These are phyloP conservation scores for Apiospora pterosperma DNA, from an alignment of 2,329 filamentous ascomycete genomes.

Conservation along the genomic window DNA sequence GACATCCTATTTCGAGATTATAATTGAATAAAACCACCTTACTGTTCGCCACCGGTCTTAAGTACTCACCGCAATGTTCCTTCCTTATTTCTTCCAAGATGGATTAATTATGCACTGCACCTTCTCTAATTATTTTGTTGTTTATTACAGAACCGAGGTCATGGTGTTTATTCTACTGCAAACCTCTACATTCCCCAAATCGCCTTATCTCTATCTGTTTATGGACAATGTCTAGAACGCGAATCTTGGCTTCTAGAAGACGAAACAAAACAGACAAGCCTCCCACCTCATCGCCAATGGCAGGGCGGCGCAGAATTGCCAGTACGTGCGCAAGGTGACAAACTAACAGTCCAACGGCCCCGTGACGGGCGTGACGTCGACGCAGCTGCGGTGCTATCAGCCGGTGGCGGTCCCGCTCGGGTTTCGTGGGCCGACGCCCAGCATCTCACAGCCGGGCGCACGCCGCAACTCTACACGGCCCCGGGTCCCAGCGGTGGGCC, in stretches of 20 bases:
- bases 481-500: constrained; percentile 34
- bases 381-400: constrained; percentile 31
- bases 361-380: constrained; percentile 26
- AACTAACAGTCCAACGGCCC: constrained; percentile 30
- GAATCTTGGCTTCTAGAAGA: background rate
- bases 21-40: no score
- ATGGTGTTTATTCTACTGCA: no score
- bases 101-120: no score
- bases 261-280: background rate
- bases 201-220: no score
- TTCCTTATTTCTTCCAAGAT: no score
- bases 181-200: no score
- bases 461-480: constrained; percentile 37
- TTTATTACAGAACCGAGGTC: no score
- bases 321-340: constrained; percentile 26
- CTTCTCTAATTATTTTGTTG: no score
- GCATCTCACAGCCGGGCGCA: constrained; percentile 39
- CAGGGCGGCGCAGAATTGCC: background rate
- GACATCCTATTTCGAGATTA: no score
- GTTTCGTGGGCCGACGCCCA: constrained; percentile 39
- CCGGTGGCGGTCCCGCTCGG: constrained; percentile 39
- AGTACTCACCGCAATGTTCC: no score
- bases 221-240: background rate
- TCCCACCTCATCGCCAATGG: constrained; percentile 1
- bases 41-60: no score